Evolutionary conservation across 768 basidiomycete species (phyloP), one percentile per base, ranked within the genome.

Genomic region (Trametes cubensis): DNA sequence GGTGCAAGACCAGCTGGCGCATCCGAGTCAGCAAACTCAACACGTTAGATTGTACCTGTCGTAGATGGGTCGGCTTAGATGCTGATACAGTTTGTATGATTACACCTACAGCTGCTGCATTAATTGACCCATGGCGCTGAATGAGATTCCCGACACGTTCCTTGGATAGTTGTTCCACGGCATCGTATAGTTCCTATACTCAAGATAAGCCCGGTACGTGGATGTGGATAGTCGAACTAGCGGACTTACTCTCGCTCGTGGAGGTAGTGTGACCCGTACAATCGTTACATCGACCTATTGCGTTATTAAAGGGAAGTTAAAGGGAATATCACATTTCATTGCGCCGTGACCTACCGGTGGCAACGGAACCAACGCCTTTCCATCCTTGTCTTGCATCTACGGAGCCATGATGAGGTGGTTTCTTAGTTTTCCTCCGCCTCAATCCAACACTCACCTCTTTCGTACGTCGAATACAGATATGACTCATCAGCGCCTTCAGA

Each of bases 1-100:
- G 89, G 69, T 95, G 91, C 25, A 94, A 81, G 18, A 83, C 88
- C 20, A 94, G 76, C 73, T 95, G 94, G 30, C 93, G 85, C 72
- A 95, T 78, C 18, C 94, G 88, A 8, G 92, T 94, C n/a, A 94
- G 81, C 81, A 94, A 85, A 63, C 88, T 87, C 40, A 93, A 73
- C 15, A 92, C 85, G 67, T 88, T 87, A 2, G 84, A 84, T 60
- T 86, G 84, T 0, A 85, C 79, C 89, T 91, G 63, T 2, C 20
- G 6, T 14, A 6, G 1, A 26, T 6, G 45, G 30, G 44, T 25
- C 11, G 21, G 38, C 6, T 25, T 18, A 11, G n/a, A 57, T 4
- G 11, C 21, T 18, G 15, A 11, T 7, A 13, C 4, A 2, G 18
- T 2, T 4, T 21, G 25, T 14, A 11, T 6, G 46, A 58, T 46